These are phyloP conservation scores for Zygnema cylindricum DNA, from an alignment of 139 green algal genomes.

Conservation along the genomic window DNA sequence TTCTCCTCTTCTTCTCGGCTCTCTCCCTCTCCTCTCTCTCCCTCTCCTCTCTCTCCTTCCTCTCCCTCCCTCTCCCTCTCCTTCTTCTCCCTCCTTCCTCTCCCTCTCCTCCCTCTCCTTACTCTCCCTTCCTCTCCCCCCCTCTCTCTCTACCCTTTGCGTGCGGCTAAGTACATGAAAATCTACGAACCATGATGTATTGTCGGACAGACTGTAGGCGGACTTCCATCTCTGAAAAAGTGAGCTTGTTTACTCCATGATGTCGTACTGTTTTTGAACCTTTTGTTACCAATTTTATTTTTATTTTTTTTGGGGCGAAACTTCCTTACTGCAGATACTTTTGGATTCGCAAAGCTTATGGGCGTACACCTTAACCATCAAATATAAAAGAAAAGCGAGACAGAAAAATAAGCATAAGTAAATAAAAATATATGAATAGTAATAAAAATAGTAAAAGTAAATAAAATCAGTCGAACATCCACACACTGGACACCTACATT, in stretches of 20 bases:
- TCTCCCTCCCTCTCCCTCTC: neutral
- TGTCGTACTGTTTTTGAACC: too few species aligned
- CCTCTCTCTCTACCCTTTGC: neutral
- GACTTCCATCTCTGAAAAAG: slow-evolving; percentile 60
- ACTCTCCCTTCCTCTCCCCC: neutral
- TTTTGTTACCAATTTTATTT: too few species aligned
- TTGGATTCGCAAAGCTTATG: too few species aligned
- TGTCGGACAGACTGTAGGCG: neutral
- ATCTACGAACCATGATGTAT: neutral
- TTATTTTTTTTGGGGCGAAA: too few species aligned
- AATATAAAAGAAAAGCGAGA: too few species aligned
- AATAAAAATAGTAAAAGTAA: too few species aligned
- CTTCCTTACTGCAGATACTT: too few species aligned
- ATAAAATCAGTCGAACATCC: too few species aligned
- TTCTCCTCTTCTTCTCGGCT: neutral
- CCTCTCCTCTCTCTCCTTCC: neutral
- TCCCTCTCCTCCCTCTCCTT: neutral
- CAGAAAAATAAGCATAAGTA: too few species aligned
- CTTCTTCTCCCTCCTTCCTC: neutral
- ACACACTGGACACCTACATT: too few species aligned
- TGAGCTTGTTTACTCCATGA: slow-evolving; percentile 74
- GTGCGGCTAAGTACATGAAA: neutral
- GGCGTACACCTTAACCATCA: too few species aligned
- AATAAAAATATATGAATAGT: too few species aligned
- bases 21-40: neutral